These are phyloP conservation scores for Lentithecium fluviatile DNA, from an alignment of 495 filamentous ascomycete genomes.

Conservation along the genomic window DNA sequence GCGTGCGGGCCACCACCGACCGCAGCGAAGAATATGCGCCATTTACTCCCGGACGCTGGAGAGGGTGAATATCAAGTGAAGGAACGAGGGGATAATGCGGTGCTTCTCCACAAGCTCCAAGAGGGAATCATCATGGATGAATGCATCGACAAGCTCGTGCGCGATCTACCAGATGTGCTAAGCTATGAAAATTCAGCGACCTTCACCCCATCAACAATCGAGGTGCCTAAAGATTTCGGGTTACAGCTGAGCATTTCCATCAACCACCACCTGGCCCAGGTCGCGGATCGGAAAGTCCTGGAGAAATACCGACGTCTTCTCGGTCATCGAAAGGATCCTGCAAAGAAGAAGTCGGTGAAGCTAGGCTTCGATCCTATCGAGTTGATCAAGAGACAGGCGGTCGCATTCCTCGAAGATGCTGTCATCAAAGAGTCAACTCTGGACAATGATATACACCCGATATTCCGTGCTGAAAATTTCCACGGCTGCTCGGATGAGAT, in stretches of 20 bases:
- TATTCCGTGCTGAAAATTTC: slow-evolving; percentile 38
- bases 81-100: slow-evolving; percentile 9
- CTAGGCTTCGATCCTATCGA: slow-evolving; percentile 38
- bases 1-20: slow-evolving; percentile 19
- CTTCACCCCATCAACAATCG: slow-evolving; percentile 35
- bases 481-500: slow-evolving; percentile 37
- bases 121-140: slow-evolving; percentile 32
- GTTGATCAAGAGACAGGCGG: slow-evolving; percentile 37
- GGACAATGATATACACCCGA: slow-evolving; percentile 37
- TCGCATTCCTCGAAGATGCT: slow-evolving; percentile 21
- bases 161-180: slow-evolving; percentile 30
- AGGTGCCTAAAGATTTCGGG: slow-evolving; percentile 36
- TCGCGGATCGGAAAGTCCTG: slow-evolving; percentile 32
- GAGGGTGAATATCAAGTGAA: slow-evolving; percentile 8
- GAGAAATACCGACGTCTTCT: slow-evolving; percentile 34
- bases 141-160: slow-evolving; percentile 34
- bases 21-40: slow-evolving; percentile 13
- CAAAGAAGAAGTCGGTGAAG: slow-evolving; percentile 29
- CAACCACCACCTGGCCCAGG: slow-evolving; percentile 36
- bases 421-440: slow-evolving; percentile 23
- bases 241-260: slow-evolving; percentile 36
- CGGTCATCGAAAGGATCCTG: slow-evolving; percentile 30
- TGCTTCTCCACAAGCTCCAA: slow-evolving; percentile 29
- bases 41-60: slow-evolving; percentile 13
- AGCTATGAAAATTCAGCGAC: slow-evolving; percentile 29